phyloP scores from a whole-genome alignment of 2,329 filamentous ascomycete species.

The Neofusicoccum sp. region DNA sequence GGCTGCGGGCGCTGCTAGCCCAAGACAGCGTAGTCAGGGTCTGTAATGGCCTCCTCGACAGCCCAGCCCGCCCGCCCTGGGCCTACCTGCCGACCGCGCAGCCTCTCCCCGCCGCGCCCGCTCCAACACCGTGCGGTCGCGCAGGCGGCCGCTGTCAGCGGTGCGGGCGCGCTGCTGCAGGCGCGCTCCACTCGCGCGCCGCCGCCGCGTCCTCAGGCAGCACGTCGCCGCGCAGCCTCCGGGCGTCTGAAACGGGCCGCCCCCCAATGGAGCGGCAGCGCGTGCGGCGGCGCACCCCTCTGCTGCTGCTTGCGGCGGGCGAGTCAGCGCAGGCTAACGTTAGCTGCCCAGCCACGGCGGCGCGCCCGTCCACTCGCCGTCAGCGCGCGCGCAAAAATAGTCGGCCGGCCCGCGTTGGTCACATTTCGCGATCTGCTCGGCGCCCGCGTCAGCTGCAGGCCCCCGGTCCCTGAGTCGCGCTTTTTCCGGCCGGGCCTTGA shows the following conservation, averaged over 20 bases:
- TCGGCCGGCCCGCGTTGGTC: not conserved
- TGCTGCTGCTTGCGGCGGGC: conserved; percentile 11
- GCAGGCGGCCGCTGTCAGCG: not conserved
- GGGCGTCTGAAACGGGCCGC: not conserved
- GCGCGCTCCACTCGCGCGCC: not conserved
- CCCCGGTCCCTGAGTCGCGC: conserved; percentile 5
- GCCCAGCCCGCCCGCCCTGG: too few species aligned
- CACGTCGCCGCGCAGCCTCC: not conserved
- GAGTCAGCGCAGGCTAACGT: conserved; percentile 1
- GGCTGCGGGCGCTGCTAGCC: not conserved
- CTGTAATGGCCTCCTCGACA: too few species aligned
- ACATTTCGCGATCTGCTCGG: not conserved
- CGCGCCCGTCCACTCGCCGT: not conserved
- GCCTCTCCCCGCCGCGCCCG: too few species aligned
- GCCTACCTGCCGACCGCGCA: too few species aligned
- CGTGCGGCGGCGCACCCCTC: not conserved
- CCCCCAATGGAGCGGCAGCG: not conserved
- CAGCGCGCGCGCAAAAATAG: conserved; percentile 7
- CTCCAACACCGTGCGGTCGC: too few species aligned
- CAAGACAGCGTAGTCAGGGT: not conserved
- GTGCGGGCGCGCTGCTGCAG: not conserved
- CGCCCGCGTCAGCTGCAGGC: not conserved
- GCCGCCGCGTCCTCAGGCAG: not conserved
- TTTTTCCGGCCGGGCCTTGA: conserved; percentile 7
- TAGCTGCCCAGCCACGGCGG: not conserved